Evolutionary conservation across 306 rosid species (phyloP), one percentile per base, ranked within the genome.

Genomic region (Bauhinia variegata): DNA sequence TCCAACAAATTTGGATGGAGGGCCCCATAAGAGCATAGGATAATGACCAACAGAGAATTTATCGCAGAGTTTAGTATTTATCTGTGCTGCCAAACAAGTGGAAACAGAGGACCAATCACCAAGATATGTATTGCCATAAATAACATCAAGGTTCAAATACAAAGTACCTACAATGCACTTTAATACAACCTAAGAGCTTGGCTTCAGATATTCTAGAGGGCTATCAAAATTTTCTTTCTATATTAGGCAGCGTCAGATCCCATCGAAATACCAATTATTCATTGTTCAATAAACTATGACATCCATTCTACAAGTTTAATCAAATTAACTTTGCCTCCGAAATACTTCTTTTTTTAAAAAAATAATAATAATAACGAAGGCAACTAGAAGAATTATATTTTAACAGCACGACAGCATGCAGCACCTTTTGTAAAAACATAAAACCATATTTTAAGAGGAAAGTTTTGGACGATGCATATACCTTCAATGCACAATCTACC

Each of bases 1-100:
- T 37, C 85, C 83, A 57, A 88, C 90, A 83, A 90, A 90, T 72
- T 90, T 88, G 63, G 89, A 64, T 68, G 99, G 99, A 78, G 79
- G 76, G 16, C 92, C 96, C 97, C 99, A 93, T 39, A 90, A 83
- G 65, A 93, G 97, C 96, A 90, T 86, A 68, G 99, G 99, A 79
- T 83, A 93, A 78, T 88, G 99, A 71, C 85, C 72, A 58, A 90
- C 89, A 67, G 97, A 88, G 78, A 88, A 93, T 61, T 84, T 90
- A 88, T 93, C 97, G 60, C 99, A 93, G 53, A 93, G 97, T 74
- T 90, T 82, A 65, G 82, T 82, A 72, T 93, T 93, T 73, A 90
- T 83, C 99, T 93, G 99, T 88, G 86, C 97, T 90, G 92, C 85
- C 97, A 86, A 76, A 84, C 70, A 86, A 83, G 80, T 75, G 68